Percentiles rank a stretch among this genome's conserved stretches.
phyloP scores from a whole-genome alignment of 352 stramenopile genomes.

The Phytophthora europaea region DNA sequence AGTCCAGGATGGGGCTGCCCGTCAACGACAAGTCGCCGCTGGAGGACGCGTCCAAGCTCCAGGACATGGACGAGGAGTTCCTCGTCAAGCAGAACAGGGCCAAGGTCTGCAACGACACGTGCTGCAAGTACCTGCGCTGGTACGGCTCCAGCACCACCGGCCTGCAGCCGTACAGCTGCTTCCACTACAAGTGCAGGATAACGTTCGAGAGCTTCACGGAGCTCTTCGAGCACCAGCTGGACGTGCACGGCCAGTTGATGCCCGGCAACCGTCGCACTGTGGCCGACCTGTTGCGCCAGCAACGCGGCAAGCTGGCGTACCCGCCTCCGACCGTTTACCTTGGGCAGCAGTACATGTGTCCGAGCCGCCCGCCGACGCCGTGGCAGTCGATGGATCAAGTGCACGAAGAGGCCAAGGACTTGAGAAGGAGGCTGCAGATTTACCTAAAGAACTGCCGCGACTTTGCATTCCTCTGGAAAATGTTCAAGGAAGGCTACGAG shows the following conservation, averaged over 20 bases:
- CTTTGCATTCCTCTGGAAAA: conserved; percentile 21
- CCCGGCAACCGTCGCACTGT: conserved; percentile 47
- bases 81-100: conserved; percentile 30
- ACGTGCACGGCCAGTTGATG: conserved; percentile 54
- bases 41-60: conserved; percentile 11
- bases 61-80: conserved; percentile 35
- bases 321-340: conserved; percentile 72
- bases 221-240: conserved; percentile 71
- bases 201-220: conserved; percentile 49
- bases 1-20: conserved; percentile 25
- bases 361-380: conserved; percentile 38
- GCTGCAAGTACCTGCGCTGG: conserved; percentile 22
- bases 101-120: conserved; percentile 13
- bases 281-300: conserved; percentile 48
- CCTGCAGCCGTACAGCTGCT: conserved; percentile 28
- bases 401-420: conserved; percentile 47
- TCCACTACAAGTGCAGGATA: conserved; percentile 27
- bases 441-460: conserved; percentile 11
- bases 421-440: conserved; percentile 30
- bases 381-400: conserved; percentile 61
- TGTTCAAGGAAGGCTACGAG: conserved; percentile 56
- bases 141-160: conserved; percentile 18
- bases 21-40: conserved; percentile 13
- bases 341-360: conserved; percentile 49
- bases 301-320: conserved; percentile 34